phyloP scores from a whole-genome alignment of 768 basidiomycete species.

The Leccinum aurantiacum region DNA sequence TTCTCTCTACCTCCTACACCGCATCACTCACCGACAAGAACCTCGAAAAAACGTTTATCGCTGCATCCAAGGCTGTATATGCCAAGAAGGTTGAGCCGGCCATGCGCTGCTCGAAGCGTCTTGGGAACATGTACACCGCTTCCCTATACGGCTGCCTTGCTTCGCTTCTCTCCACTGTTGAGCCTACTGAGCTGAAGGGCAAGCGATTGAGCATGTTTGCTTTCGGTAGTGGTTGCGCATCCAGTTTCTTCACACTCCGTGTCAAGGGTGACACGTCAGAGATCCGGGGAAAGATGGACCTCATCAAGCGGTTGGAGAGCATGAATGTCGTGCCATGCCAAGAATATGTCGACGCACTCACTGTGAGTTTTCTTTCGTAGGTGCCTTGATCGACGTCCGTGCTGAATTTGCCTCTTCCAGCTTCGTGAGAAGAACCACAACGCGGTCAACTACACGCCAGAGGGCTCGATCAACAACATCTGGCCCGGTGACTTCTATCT shows the following conservation, averaged over 20 bases:
- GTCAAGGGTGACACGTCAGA: constrained; percentile 86
- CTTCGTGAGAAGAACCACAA: constrained; percentile 98
- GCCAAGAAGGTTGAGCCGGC: constrained; percentile 72
- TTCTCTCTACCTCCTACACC: constrained; percentile 64
- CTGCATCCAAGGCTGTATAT: constrained; percentile 73
- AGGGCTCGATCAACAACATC: constrained; percentile 87
- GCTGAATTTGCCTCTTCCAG: constrained; percentile 39
- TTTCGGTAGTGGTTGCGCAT: constrained; percentile 96
- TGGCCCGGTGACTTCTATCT: constrained; percentile 96
- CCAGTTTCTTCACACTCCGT: constrained; percentile 85
- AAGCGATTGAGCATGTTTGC: constrained; percentile 93
- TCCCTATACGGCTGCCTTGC: constrained; percentile 94
- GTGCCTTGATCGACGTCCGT: neutral
- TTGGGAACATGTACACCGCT: constrained; percentile 99
- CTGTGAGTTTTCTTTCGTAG: constrained; percentile 42
- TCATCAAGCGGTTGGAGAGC: constrained; percentile 69
- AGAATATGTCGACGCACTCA: constrained; percentile 87
- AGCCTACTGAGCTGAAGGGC: constrained; percentile 65
- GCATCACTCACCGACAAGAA: constrained; percentile 90
- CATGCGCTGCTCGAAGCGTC: constrained; percentile 85
- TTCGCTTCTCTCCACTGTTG: constrained; percentile 73
- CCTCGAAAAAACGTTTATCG: constrained; percentile 92
- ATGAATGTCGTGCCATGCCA: constrained; percentile 93
- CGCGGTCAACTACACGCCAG: constrained; percentile 77
- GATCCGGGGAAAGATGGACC: constrained; percentile 80